Conservation (phyloP, 2,329 filamentous ascomycete genomes). For the Trichoderma gracile region DNA sequence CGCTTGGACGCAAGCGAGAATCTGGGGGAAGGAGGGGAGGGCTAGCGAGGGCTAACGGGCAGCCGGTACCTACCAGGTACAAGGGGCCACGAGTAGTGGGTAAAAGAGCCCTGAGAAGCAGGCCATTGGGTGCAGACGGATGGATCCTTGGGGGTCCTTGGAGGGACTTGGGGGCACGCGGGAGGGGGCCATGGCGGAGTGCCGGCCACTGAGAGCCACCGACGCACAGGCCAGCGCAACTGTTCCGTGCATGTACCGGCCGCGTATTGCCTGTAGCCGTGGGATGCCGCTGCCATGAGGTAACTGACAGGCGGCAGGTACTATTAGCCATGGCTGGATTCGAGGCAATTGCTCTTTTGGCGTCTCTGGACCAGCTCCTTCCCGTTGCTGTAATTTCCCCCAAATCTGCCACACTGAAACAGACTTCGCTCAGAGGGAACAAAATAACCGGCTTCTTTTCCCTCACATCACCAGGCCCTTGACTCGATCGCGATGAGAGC, state of each 20-base stretch:
- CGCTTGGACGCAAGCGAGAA: conserved; percentile 25
- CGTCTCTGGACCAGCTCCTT: not conserved
- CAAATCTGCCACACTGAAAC: not conserved
- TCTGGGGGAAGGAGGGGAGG: conserved; percentile 24
- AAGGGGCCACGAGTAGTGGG: not conserved
- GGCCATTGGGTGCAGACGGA: too few relatives aligned
- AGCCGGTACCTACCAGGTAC: conserved; percentile 13
- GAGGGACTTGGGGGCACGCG: not conserved
- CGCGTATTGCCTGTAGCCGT: not conserved
- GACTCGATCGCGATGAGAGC: not conserved
- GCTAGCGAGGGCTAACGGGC: conserved; percentile 15
- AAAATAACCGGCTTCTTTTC: too few relatives aligned
- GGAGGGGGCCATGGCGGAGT: not conserved
- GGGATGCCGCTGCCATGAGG: not conserved
- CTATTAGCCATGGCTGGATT: too few relatives aligned
- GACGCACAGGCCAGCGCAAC: conserved; percentile 15
- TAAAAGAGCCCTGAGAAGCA: too few relatives aligned
- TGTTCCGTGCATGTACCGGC: not conserved
- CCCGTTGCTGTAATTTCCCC: not conserved
- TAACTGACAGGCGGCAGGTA: too few relatives aligned
- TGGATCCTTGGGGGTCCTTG: too few relatives aligned
- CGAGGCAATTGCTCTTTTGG: too few relatives aligned
- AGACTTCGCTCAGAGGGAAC: not conserved
- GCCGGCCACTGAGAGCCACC: not conserved
- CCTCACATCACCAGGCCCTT: too few relatives aligned